Evolutionary conservation across 1,284 basidiomycete genomes (phyloP).

Genomic region (Gymnopus androsaceus): DNA sequence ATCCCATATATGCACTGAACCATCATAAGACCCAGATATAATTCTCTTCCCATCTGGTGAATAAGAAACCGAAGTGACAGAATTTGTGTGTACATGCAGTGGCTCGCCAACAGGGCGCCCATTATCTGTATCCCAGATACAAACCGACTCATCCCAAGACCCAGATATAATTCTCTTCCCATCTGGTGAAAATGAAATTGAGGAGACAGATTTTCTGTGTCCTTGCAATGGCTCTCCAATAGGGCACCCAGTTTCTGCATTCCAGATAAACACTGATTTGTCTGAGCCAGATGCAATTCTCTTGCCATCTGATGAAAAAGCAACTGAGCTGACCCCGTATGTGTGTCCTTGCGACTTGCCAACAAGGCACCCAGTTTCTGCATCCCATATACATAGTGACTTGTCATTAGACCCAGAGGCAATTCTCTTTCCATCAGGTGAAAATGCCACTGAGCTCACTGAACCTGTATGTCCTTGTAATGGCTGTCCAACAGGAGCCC

Average conservation of each 20-base stretch:
- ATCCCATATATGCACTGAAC: conserved; percentile 2
- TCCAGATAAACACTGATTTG: not conserved
- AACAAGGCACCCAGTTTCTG: not conserved
- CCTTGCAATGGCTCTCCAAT: not conserved
- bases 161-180: conserved; percentile 1
- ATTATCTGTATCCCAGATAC: conserved; percentile 3
- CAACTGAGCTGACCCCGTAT: not conserved
- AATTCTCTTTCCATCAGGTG: conserved; percentile 7
- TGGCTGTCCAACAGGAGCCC: not conserved
- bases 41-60: conserved; percentile 5
- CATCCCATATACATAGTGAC: conserved; percentile 12
- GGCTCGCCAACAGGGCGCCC: not conserved
- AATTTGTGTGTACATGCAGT: not conserved
- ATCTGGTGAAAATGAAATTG: conserved; percentile 8
- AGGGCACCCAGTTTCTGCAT: not conserved
- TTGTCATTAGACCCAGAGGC: not conserved
- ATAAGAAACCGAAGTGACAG: not conserved
- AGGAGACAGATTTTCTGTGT: not conserved
- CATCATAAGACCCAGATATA: conserved; percentile 4
- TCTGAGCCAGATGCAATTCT: conserved; percentile 4
- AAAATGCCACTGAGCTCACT: conserved; percentile 11
- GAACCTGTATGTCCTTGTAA: not conserved
- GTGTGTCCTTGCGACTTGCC: not conserved
- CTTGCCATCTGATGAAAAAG: conserved; percentile 1
- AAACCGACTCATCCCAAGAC: not conserved